phyloP scores from a whole-genome alignment of 352 stramenopile genomes.

The Globisporangium sylvaticum region DNA sequence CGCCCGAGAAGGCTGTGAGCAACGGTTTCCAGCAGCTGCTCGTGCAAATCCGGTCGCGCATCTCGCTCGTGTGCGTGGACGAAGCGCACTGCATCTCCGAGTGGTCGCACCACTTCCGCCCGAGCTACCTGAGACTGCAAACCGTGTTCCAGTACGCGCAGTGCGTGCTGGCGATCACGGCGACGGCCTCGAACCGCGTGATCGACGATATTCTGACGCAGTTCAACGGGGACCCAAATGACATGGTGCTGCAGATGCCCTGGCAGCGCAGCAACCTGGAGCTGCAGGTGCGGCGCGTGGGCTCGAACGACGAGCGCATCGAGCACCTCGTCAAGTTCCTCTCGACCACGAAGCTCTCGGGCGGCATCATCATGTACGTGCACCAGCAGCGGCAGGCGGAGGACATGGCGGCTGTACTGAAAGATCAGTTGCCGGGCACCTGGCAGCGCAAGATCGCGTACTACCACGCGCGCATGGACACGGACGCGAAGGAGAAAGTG shows the following conservation, averaged over 20 bases:
- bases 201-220: constrained; percentile 68
- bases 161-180: constrained; percentile 90
- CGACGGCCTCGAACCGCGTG: constrained; percentile 83
- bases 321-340: constrained; percentile 33
- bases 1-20: constrained; percentile 85
- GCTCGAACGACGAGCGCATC: constrained; percentile 57
- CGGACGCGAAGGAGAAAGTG: constrained; percentile 74
- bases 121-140: constrained; percentile 68
- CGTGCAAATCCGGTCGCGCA: constrained; percentile 29
- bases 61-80: constrained; percentile 90
- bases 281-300: constrained; percentile 48
- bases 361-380: constrained; percentile 80
- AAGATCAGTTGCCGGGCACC: constrained; percentile 40
- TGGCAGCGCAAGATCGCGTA: constrained; percentile 49
- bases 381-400: constrained; percentile 78
- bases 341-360: constrained; percentile 22
- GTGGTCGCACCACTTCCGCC: constrained; percentile 94
- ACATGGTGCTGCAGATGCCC: constrained; percentile 67
- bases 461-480: constrained; percentile 94
- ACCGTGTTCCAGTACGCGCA: constrained; percentile 54
- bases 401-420: constrained; percentile 58
- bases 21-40: constrained; percentile 77
- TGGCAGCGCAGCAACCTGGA: constrained; percentile 71
- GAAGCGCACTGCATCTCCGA: constrained; percentile 95
- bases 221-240: constrained; percentile 30